Evolutionary conservation across 2,329 filamentous ascomycete genomes (phyloP), one percentile per base, ranked within the genome.

Genomic region (Cryphonectria nitschkei): DNA sequence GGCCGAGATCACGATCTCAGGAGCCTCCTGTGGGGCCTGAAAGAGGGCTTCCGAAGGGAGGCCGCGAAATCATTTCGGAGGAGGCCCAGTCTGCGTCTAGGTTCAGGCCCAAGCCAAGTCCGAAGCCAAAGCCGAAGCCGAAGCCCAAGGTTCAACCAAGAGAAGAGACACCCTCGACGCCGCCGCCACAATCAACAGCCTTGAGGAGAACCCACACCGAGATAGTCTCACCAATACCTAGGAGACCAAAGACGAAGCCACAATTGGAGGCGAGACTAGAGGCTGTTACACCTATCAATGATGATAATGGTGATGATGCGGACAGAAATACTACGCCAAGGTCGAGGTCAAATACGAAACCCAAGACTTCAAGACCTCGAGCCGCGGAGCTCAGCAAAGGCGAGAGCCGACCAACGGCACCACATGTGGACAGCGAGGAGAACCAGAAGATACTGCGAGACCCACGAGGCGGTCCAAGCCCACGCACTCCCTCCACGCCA

Each of bases 211-310:
- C 73, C n/a, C 65, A 73, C 5, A 72, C 77, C 1, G 76, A 76
- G n/a, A 73, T 80, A 7, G 72, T 77, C 3, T 78, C 79, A 2
- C 78, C 79, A 1, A 79, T 80, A 64, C 81, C 82, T 2, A 77
- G 74, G 34, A 77, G 79, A 34, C 70, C 78, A 11, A 70, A 76
- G 13, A 72, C 71, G n/a, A 80, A 77, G 54, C 77, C 81, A 19
- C 75, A 74, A 0, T 68, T 80, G 26, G 77, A 77, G 19, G 77
- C 82, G 19, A 82, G 83, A 26, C 9, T 61, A 19, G 54, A 58
- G 0, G 79, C 69, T 11, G 68, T 70, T 0, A 67, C 71, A 34
- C 34, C 63, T 7, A 67, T 67, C 2, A 68, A 39, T 26, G 37
- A 39, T 39, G 37, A 39, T 9, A 9, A 37, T 39, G 43, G 32